These are phyloP conservation scores for Dryadomyces quercivorus DNA, from an alignment of 2,329 filamentous ascomycete genomes.

Conservation along the genomic window DNA sequence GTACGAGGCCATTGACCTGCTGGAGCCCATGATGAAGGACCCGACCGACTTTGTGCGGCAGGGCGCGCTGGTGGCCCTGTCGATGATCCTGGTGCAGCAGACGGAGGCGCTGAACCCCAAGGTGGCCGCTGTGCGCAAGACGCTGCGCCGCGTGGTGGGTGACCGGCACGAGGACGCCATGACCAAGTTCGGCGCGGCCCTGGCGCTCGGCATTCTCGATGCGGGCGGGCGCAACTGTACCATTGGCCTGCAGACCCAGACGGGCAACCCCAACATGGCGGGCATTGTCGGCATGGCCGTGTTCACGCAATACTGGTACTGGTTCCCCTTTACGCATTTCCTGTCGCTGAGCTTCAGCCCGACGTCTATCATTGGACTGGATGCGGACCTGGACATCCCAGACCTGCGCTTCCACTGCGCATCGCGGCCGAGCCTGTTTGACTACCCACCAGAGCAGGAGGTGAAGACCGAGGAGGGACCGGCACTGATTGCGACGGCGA, in stretches of 20 bases:
- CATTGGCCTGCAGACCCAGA: conserved; percentile 93
- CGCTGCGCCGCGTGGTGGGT: conserved; percentile 81
- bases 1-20: conserved; percentile 88
- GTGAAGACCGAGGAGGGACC: conserved; percentile 90
- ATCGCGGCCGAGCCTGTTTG: conserved; percentile 87
- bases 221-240: conserved; percentile 97
- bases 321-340: conserved; percentile 99
- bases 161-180: conserved; percentile 98
- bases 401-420: conserved; percentile 94
- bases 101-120: conserved; percentile 99
- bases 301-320: conserved; percentile 99
- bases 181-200: conserved; percentile 94
- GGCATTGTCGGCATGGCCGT: conserved; percentile 96
- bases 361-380: conserved; percentile 87
- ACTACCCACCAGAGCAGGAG: conserved; percentile 94
- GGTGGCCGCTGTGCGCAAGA: conserved; percentile 81
- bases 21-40: conserved; percentile 99
- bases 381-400: conserved; percentile 86
- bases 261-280: conserved; percentile 96
- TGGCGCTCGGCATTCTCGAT: conserved; percentile 94
- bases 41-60: conserved; percentile 97
- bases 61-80: conserved; percentile 81
- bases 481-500: conserved; percentile 86
- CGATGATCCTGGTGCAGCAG: conserved; percentile 99
- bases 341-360: conserved; percentile 92